These are phyloP conservation scores for Nicotiana sylvestris DNA, from an alignment of 257 asterid genomes.

Conservation along the genomic window DNA sequence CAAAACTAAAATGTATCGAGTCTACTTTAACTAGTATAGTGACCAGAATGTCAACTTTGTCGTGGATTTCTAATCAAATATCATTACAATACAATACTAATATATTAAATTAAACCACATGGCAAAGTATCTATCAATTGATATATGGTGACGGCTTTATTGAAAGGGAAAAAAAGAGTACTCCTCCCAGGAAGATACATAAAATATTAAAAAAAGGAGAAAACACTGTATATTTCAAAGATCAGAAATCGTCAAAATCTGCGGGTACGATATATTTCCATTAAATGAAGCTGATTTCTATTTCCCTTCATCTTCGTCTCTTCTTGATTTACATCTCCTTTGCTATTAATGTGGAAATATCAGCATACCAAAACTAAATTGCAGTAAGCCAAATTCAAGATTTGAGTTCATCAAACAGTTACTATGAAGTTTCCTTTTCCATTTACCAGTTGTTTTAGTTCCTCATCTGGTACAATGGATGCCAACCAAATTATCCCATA, in stretches of 20 bases:
- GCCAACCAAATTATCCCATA: not conserved
- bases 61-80: not conserved
- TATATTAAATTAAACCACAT: not conserved
- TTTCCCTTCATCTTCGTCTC: not conserved
- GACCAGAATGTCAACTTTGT: not conserved
- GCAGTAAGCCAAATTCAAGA: not conserved
- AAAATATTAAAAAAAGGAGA: not conserved
- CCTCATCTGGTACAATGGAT: not conserved
- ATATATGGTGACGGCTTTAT: not conserved
- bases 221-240: not conserved
- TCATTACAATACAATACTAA: not conserved
- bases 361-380: not conserved
- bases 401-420: not conserved
- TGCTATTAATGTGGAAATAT: no score
- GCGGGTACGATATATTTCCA: not conserved
- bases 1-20: not conserved
- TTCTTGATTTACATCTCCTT: not conserved
- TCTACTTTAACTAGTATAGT: not conserved
- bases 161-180: not conserved
- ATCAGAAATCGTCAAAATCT: not conserved
- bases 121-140: not conserved
- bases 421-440: constrained; percentile 9
- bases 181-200: not conserved
- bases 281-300: not conserved
- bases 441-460: not conserved